phyloP scores from a whole-genome alignment of 345 rosid species.

The Populus tremula region DNA sequence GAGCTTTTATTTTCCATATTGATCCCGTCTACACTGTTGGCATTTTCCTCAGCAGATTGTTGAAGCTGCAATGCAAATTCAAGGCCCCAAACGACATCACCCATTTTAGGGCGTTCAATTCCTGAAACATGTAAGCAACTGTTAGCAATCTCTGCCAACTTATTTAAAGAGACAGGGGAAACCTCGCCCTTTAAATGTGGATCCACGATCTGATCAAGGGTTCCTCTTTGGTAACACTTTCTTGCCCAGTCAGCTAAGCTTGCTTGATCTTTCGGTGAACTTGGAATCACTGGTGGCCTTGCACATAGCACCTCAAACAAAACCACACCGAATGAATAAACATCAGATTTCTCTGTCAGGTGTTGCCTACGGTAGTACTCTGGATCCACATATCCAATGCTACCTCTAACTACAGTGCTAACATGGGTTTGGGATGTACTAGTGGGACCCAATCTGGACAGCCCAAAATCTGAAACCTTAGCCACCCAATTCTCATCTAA shows the following conservation, averaged over 20 bases:
- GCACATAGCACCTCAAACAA: slow-evolving; percentile 54
- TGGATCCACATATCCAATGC: slow-evolving; percentile 59
- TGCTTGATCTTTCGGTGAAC: slow-evolving; percentile 25
- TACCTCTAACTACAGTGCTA: slow-evolving; percentile 52
- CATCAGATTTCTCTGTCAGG: slow-evolving; percentile 65
- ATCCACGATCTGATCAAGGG: slow-evolving; percentile 41
- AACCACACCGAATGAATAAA: slow-evolving; percentile 67
- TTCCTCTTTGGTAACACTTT: slow-evolving; percentile 24
- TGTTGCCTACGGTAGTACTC: slow-evolving; percentile 52
- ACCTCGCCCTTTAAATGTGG: slow-evolving; percentile 26
- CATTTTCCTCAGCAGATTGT: slow-evolving; percentile 10
- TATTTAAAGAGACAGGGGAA: slow-evolving; percentile 33
- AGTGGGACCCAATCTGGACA: too few relatives aligned
- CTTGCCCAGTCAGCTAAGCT: slow-evolving; percentile 44
- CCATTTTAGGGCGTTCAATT: slow-evolving; percentile 20
- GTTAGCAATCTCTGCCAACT: slow-evolving; percentile 41
- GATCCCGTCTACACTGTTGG: not conserved
- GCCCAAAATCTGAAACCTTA: too few relatives aligned
- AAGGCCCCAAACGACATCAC: slow-evolving; percentile 23
- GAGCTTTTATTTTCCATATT: not conserved
- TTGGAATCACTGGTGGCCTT: slow-evolving; percentile 33
- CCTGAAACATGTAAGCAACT: slow-evolving; percentile 35
- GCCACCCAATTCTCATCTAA: too few relatives aligned
- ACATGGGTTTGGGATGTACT: slow-evolving; percentile 40
- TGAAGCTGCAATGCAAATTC: slow-evolving; percentile 31